phyloP scores from a whole-genome alignment of 1,284 basidiomycete genomes.

The Ceratobasidium theobromae region DNA sequence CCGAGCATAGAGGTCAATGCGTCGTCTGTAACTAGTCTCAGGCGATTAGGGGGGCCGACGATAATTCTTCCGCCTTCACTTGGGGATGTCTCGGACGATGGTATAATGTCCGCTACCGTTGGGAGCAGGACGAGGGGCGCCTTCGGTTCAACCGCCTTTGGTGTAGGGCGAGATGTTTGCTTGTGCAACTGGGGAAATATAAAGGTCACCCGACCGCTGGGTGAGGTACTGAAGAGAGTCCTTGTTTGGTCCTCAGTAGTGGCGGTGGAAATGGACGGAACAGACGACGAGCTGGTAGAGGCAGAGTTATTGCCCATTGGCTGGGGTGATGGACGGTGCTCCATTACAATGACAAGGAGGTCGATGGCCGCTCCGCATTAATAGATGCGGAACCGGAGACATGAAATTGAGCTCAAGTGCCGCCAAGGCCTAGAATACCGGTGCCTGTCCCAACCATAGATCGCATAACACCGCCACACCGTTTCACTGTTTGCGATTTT shows the following conservation, averaged over 20 bases:
- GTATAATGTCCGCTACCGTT: not conserved
- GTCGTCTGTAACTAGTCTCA: slow-evolving; percentile 9
- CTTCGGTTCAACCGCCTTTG: not conserved
- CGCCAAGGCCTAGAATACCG: too few relatives aligned
- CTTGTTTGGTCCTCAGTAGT: not conserved
- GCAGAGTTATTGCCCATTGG: not conserved
- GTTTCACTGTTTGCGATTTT: too few relatives aligned
- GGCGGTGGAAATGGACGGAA: not conserved
- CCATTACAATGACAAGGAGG: too few relatives aligned
- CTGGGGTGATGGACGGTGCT: not conserved
- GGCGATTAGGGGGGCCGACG: not conserved
- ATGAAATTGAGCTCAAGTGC: too few relatives aligned
- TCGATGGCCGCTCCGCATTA: too few relatives aligned
- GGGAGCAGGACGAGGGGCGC: not conserved
- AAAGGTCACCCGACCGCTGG: slow-evolving; percentile 13
- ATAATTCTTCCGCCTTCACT: not conserved
- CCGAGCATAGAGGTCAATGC: not conserved
- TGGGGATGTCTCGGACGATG: not conserved
- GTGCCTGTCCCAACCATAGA: too few relatives aligned
- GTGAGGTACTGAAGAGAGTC: not conserved
- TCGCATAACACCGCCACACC: too few relatives aligned
- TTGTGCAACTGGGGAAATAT: slow-evolving; percentile 1
- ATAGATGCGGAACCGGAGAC: too few relatives aligned
- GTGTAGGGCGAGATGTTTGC: not conserved
- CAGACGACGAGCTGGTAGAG: not conserved